Base-by-base conservation (phyloP, 148 eudicot species). In the Amaranthus palmeri region DNA sequence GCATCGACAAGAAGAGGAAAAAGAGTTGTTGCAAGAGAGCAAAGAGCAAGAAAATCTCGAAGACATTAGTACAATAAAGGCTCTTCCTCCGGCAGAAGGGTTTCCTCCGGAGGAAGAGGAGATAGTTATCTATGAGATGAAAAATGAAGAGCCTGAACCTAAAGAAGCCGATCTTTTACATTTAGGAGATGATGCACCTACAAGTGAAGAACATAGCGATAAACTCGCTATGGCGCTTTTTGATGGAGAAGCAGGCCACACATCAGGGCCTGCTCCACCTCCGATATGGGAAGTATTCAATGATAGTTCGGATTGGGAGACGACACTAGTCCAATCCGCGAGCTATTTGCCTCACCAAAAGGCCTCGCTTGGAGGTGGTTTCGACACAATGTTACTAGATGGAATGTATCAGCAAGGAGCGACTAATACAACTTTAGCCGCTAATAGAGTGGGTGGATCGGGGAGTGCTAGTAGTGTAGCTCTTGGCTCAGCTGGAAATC, bases 401-500 rank as follows among this genome's bases (percentile, higher is more conserved):
- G 97, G 92, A 1, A 90, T 93, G 87, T 93, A 93, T 75, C 88
- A 80, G 25, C 92, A 82, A n/a, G 96, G 91, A 5, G 77, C 80
- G 0, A 68, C 71, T 43, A 61, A 73, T 11, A 81, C 85, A 44
- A 81, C 86, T 4, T 36, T 77, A 61, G 72, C 77, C 6, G 68
- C 83, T 3, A 73, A 84, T 9, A 83, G 77, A 5, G 53, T 76
- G 0, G 78, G 80, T 41, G 83, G 87, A 9, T 76, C 95, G 0
- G 98, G 98, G 15, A 95, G 98, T 60, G 88, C 92, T 0, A 93
- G 98, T 40, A 93, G 98, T 53, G 83, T 93, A 18, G 95, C 96
- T 3, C 60, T 82, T 3, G 96, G 93, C 5, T 84, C 95, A 1
- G 79, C 81, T 0, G 90, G 92, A 8, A 83, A 83, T 67, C 91